A percentile compares a stretch with the other conserved stretches of the same genome.
Conservation (phyloP, 2,329 filamentous ascomycete genomes). For the Ceratocystis papillata region DNA sequence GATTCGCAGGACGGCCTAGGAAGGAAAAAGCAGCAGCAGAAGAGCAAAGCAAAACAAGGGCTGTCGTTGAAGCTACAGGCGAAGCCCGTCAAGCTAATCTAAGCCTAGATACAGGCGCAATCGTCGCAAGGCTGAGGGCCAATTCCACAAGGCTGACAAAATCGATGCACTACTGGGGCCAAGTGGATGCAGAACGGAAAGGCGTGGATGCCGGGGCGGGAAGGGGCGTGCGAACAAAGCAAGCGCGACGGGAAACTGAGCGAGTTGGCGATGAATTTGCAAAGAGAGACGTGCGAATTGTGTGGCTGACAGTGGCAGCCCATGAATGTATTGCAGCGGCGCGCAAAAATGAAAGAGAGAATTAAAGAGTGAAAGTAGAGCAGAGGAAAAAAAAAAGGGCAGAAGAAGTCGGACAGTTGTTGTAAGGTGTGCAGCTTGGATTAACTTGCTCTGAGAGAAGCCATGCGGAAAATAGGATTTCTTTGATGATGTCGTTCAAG, state of each 20-base stretch:
- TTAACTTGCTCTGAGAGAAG: no score
- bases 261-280: constrained; percentile 4
- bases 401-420: neutral
- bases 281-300: neutral
- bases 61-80: neutral
- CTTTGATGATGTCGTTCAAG: constrained; percentile 9
- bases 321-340: neutral
- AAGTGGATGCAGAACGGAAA: neutral
- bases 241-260: constrained; percentile 1
- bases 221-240: constrained; percentile 10
- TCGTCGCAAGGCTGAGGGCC: constrained; percentile 18
- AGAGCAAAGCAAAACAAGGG: neutral
- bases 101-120: constrained; percentile 1
- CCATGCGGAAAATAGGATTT: neutral
- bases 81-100: neutral
- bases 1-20: neutral
- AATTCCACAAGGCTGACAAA: constrained; percentile 18
- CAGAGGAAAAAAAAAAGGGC: neutral
- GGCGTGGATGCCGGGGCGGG: neutral
- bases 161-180: neutral
- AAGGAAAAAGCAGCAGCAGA: constrained; percentile 15
- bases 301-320: constrained; percentile 7
- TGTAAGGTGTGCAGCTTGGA: neutral
- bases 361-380: neutral
- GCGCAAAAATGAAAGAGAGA: neutral